Evolutionary conservation across 345 rosid species (phyloP).

Genomic region (Dipteronia dyeriana): DNA sequence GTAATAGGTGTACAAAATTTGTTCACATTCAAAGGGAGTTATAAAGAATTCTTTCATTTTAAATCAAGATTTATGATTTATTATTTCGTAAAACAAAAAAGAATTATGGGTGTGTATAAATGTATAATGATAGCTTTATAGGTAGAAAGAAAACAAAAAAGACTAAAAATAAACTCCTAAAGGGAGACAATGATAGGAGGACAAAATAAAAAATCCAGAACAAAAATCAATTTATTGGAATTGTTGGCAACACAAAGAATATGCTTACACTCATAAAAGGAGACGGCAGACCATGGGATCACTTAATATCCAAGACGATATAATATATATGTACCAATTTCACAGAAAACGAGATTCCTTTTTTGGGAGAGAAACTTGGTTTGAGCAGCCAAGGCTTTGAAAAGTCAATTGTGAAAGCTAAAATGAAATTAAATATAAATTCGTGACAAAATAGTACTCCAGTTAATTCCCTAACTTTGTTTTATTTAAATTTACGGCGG

Average conservation of each 20-base stretch:
- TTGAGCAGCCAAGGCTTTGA: not conserved
- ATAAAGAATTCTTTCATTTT: conserved; percentile 1
- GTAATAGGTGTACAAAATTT: not conserved
- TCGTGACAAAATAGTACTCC: not conserved
- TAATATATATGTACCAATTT: not conserved
- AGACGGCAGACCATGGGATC: not conserved
- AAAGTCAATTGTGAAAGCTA: no score
- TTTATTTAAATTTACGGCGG: no score
- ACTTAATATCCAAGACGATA: not conserved
- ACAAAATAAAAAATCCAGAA: not conserved
- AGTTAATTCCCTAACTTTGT: not conserved
- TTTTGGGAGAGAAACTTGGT: not conserved
- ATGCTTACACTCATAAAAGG: not conserved
- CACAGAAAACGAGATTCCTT: not conserved
- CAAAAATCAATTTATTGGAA: not conserved
- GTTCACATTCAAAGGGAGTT: not conserved
- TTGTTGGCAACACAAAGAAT: conserved; percentile 4
- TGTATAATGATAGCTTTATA: no score
- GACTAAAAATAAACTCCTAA: not conserved
- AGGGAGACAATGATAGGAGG: not conserved
- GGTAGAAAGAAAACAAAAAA: not conserved
- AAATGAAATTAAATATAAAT: no score
- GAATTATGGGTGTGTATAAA: no score
- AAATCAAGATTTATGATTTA: no score
- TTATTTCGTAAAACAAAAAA: no score